phyloP scores from a whole-genome alignment of 805 yeast genomes.

The Saturnispora sanitii region DNA sequence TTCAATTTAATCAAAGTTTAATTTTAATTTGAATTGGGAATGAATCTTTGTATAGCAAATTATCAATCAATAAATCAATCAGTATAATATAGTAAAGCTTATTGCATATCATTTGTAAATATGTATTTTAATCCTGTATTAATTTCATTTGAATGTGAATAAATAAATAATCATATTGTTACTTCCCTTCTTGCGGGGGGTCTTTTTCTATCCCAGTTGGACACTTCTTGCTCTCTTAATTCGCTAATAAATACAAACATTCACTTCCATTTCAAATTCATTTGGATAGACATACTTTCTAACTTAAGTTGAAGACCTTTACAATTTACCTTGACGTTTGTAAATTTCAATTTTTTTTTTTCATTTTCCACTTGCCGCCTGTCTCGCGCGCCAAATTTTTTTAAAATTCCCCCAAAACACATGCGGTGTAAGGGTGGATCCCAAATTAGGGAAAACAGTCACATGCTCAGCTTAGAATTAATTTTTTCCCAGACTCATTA shows the following conservation, averaged over 20 bases:
- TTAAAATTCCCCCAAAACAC: too few species aligned
- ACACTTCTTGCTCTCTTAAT: not conserved
- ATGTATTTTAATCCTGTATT: too few species aligned
- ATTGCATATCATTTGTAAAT: too few species aligned
- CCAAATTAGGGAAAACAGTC: not conserved
- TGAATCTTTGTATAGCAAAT: too few species aligned
- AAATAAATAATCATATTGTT: not conserved
- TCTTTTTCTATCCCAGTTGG: not conserved
- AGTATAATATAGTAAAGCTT: too few species aligned
- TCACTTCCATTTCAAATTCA: too few species aligned
- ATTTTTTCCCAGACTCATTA: not conserved
- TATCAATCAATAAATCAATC: too few species aligned
- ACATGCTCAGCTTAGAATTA: conserved; percentile 5
- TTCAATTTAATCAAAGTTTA: not conserved
- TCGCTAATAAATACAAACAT: not conserved
- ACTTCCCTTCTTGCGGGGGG: not conserved
- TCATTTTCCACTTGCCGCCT: not conserved
- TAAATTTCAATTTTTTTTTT: conserved; percentile 5
- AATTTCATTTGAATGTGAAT: not conserved
- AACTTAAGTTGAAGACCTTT: conserved; percentile 7
- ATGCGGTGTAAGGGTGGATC: not conserved
- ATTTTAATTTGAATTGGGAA: not conserved
- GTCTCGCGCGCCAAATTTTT: not conserved
- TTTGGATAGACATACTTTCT: conserved; percentile 7
- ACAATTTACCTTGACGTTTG: too few species aligned